Base-by-base conservation (phyloP, 768 basidiomycete species). In the Cubamyces lactineus region DNA sequence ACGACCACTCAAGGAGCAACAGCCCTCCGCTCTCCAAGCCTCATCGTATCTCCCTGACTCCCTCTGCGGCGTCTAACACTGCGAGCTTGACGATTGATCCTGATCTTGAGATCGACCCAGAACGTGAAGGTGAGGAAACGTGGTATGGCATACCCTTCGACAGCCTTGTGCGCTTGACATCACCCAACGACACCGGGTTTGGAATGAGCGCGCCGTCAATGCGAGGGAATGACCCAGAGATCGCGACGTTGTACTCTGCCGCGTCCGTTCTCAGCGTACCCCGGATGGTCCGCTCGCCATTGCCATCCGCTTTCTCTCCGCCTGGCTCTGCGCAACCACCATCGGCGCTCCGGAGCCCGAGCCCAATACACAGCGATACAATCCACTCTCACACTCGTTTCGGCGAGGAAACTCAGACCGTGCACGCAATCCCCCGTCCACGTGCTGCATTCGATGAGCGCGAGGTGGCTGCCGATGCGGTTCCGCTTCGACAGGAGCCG, bases 221-320 rank as follows among this genome's bases (percentile, higher is more conserved):
- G 13, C 77, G 81, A 38, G 76, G 78, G 13, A 80, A 81, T 19
- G 92, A 94, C 72, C 80, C 88, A 0, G 93, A 95, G 53, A 88
- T 92, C 11, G 89, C 91, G 17, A 93, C 92, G 3, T 78, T 94
- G 5, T 94, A 94, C 72, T 91, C 91, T n/a, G 91, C 91, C 0
- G 91, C 90, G 5, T 91, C 89, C 1, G 79, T 94, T 23, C 84
- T 86, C 76, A 89, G 88, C 26, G 82, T 92, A 28, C 84, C 88
- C 6, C 74, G 77, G 23, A 77, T 75, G 45, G 45, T 70, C 26
- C 75, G 74, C 39, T 72, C 79, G 17, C 75, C 79, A 1, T 68
- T 78, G 34, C 72, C 72, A 47, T 57, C 80, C 55, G 68, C 72
- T 21, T 75, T 80, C 53, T 23, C 26, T 3, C 69, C 60, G 66